These are phyloP conservation scores for Hamamelis virginiana DNA, from an alignment of 164 flowering plant genomes.

Conservation along the genomic window DNA sequence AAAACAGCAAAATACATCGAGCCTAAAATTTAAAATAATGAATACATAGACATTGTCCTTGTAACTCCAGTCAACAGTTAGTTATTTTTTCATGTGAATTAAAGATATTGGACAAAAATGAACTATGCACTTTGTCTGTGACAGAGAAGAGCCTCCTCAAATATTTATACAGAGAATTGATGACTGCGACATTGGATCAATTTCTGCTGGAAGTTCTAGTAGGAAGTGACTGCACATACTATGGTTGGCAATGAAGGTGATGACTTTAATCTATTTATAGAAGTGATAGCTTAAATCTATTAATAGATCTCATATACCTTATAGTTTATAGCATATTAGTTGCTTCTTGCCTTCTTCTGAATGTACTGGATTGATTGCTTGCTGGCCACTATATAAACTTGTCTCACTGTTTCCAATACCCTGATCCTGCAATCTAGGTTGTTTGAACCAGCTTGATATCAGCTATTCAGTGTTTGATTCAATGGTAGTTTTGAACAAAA, in stretches of 20 bases:
- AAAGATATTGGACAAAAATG: not conserved
- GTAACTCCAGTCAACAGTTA: not conserved
- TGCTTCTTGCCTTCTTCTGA: not conserved
- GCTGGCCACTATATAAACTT: not conserved
- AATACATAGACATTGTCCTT: not conserved
- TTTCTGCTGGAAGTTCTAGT: conserved; percentile 33
- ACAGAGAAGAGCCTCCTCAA: conserved; percentile 66
- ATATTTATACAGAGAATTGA: conserved; percentile 49
- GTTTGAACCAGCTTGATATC: not conserved
- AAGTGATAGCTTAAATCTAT: not conserved
- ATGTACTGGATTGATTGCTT: not conserved
- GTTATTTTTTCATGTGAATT: not conserved
- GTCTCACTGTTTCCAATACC: too few species aligned
- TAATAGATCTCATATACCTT: not conserved
- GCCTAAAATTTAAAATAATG: not conserved
- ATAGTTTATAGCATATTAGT: not conserved
- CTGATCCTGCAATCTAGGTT: not conserved
- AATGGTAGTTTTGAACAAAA: too few species aligned
- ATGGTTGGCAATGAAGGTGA: conserved; percentile 12
- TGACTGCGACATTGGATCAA: conserved; percentile 15
- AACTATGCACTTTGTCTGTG: conserved; percentile 2
- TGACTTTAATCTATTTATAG: not conserved
- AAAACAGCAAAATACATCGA: not conserved
- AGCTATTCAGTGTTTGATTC: too few species aligned
- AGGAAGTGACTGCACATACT: conserved; percentile 2